Percentiles rank a stretch among this genome's conserved stretches.
Conservation (phyloP, 306 rosid species). For the Ochetophila trinervis region DNA sequence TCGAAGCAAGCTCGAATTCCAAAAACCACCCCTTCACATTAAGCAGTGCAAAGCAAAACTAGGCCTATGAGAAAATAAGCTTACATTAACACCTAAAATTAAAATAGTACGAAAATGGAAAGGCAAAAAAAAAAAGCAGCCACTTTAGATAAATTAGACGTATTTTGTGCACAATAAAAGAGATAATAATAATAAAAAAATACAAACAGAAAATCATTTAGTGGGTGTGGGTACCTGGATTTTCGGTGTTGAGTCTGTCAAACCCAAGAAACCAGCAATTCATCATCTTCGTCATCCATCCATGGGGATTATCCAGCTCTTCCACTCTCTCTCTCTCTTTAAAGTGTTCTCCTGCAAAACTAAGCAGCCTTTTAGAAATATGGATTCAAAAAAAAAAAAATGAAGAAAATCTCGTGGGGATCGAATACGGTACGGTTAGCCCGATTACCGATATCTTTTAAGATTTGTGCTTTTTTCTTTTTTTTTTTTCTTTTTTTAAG, state of each 20-base stretch:
- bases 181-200: background rate
- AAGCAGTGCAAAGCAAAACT: background rate
- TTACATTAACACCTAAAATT: background rate
- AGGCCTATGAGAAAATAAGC: background rate
- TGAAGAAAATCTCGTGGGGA: constrained; percentile 1
- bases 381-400: background rate
- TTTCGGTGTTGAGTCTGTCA: background rate
- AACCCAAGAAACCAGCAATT: background rate
- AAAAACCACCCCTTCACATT: background rate
- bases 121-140: background rate
- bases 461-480: too few relatives aligned
- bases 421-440: background rate
- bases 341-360: background rate
- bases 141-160: constrained; percentile 1
- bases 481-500: too few relatives aligned
- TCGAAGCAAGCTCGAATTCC: too few relatives aligned
- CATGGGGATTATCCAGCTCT: background rate
- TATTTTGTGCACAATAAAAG: background rate
- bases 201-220: background rate
- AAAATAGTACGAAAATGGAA: background rate
- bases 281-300: background rate
- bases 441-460: constrained; percentile 1
- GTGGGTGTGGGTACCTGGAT: constrained; percentile 12
- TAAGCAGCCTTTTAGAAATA: background rate
- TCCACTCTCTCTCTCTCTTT: constrained; percentile 2